Evolutionary conservation across 805 yeast species (phyloP), one percentile per base, ranked within the genome.

Genomic region (Priceomyces haplophilus): DNA sequence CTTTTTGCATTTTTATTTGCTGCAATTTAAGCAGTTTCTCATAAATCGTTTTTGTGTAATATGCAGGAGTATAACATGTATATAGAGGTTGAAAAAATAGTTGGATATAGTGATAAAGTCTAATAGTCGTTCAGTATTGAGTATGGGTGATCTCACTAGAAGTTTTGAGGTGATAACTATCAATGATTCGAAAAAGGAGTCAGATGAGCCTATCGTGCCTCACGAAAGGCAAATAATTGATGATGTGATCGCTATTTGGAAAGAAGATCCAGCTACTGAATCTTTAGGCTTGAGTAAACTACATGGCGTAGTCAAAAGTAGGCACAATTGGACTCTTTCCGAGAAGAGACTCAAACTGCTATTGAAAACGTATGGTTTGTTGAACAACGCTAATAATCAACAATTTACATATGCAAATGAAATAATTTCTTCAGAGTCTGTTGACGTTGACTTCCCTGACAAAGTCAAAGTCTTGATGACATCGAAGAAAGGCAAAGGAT

Each of bases 231-330:
- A 80, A 57, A 66, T 83, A 8, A 77, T 82, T 24, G 80, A 78
- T 41, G 76, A 73, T 27, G 79, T 84, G n/a, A 74, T 83, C 33
- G 65, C 69, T 4, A 59, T 83, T 7, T 85, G 93, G 91, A 80
- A 78, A 49, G 72, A 73, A 40, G 88, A 84, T 51, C 82, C 87
- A 1, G 61, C 72, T 1, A 74, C 80, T 19, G 89, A 84, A 54
- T 64, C 75, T 8, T 56, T 82, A 16, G 82, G 85, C 1, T 62
- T 75, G 7, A 67, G 71, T 10, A 79, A 80, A 50, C 65, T 86
- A 16, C 80, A 74, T 43, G 68, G 65, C 0, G 51, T 72, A 10
- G 65, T 87, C 34, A 79, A 78, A 50, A 46, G 58, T 20, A 65
- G 68, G 37, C 74, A 85, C 50, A 66, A 65, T 35, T 87, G 96